Conservation (phyloP, 176 grass and related monocot genomes). For the Poa annua region DNA sequence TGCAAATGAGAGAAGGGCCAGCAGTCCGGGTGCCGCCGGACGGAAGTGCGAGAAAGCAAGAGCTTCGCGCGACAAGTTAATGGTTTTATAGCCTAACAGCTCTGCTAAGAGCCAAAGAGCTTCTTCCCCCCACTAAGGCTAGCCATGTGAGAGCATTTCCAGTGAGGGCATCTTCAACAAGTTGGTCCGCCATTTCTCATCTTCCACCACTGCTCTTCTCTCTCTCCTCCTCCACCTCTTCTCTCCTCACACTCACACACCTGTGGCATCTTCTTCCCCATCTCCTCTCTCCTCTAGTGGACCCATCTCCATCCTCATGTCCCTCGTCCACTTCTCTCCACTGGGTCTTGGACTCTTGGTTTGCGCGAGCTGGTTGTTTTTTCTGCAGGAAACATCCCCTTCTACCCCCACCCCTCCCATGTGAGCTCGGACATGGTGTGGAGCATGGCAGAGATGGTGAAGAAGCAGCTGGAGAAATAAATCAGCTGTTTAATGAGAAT, state of each 20-base stretch:
- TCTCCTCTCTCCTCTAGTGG: not conserved
- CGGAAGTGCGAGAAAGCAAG: not conserved
- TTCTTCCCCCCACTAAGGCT: not conserved
- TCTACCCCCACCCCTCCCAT: not conserved
- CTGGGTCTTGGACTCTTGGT: not conserved
- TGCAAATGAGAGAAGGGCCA: not conserved
- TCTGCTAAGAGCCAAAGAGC: not conserved
- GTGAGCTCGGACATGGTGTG: not conserved
- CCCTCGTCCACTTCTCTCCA: not conserved
- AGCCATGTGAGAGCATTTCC: not conserved
- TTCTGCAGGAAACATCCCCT: not conserved
- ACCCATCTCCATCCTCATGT: not conserved
- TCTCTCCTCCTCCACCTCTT: not conserved
- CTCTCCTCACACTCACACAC: not conserved
- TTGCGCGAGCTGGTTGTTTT: not conserved
- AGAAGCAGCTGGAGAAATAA: not conserved
- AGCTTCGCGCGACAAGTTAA: not conserved
- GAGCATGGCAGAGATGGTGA: not conserved
- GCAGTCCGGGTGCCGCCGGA: not conserved
- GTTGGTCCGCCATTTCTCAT: not conserved
- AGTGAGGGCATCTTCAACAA: not conserved
- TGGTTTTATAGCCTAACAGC: not conserved
- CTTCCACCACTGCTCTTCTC: not conserved
- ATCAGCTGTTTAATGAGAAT: not conserved
- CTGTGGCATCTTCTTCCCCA: constrained; percentile 1